Evolutionary conservation across 495 filamentous ascomycete genomes (phyloP), one percentile per base, ranked within the genome.

Genomic region (Penicillium verhagenii): DNA sequence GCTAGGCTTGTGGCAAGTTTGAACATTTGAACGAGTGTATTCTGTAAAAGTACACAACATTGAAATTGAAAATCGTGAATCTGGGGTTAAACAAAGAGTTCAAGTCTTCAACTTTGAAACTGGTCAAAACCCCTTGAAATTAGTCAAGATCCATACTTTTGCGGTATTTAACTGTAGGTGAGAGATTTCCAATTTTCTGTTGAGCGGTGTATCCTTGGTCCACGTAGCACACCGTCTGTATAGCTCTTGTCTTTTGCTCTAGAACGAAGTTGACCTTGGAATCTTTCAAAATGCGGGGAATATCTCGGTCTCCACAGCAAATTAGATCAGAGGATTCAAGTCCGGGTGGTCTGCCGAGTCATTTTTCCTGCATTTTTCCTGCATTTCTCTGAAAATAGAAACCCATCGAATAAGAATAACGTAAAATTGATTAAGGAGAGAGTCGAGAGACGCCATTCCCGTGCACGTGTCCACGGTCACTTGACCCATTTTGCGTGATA

Each of bases 401-500:
- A 35, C 33, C 14, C 16, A 35, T 35, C 16, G 14, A n/a, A 11
- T 35, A n/a, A 35, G 13, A 35, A 13, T 14, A 35, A 35, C 33
- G 33, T 35, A 35, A 35, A 35, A 35, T 16, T 3, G 13, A 35
- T 14, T 5, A 16, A 16, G 14, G 33, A 6, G 33, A 35, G 14
- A 16, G 13, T 0, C 33, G 16, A 35, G 14, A 5, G 13, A n/a
- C n/a, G n/a, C n/a, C n/a, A n/a, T n/a, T n/a, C n/a, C n/a, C 33
- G 14, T 16, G 5, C 33, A 35, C 33, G 33, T 35, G 33, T 35
- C 5, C 33, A 35, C 6, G 33, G 33, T 35, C 54, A 31, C 20
- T 47, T 46, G 47, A 57, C 47, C 21, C 7, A 25, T 39, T 57
- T n/a, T 57, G 54, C 54, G 54, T 24, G 40, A 57, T 52, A 57